Conservation (phyloP, 108 stramenopile species). For the Cyclotella sp. region DNA sequence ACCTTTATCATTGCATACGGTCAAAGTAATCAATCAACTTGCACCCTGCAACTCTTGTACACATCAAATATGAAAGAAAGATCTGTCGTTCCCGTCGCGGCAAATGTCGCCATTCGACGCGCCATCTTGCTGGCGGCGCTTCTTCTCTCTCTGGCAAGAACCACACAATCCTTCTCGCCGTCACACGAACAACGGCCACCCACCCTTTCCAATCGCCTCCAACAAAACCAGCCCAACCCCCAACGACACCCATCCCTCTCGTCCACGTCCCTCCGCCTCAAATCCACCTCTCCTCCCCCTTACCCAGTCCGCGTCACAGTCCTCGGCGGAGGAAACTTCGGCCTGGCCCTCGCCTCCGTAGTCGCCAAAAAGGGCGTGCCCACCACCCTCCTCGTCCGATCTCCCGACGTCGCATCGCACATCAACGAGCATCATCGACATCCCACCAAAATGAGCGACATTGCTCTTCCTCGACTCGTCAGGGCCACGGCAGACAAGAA, state of each 20-base stretch:
- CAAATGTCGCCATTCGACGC: neutral
- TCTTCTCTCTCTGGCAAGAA: neutral
- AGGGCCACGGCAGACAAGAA: constrained; percentile 88
- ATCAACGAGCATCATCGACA: constrained; percentile 90
- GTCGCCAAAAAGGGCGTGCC: constrained; percentile 81
- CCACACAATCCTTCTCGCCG: neutral
- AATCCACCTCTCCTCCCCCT: constrained; percentile 30
- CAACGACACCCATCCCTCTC: neutral
- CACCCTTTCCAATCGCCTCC: neutral
- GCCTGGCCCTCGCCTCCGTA: constrained; percentile 89
- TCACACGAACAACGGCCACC: neutral
- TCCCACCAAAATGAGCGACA: constrained; percentile 87
- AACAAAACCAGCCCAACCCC: neutral
- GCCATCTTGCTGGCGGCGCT: neutral
- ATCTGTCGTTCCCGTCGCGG: neutral
- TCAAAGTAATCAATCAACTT: too few relatives aligned
- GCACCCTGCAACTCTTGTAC: neutral
- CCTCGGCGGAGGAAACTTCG: constrained; percentile 96
- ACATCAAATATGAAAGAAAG: constrained; percentile 7
- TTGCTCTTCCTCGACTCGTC: constrained; percentile 67
- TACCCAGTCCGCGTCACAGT: constrained; percentile 80
- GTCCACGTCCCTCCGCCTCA: constrained; percentile 18
- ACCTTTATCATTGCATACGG: too few relatives aligned
- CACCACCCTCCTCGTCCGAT: constrained; percentile 87
- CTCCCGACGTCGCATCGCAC: constrained; percentile 73